Conservation (phyloP, 257 asterid genomes). For the Plantago major region DNA sequence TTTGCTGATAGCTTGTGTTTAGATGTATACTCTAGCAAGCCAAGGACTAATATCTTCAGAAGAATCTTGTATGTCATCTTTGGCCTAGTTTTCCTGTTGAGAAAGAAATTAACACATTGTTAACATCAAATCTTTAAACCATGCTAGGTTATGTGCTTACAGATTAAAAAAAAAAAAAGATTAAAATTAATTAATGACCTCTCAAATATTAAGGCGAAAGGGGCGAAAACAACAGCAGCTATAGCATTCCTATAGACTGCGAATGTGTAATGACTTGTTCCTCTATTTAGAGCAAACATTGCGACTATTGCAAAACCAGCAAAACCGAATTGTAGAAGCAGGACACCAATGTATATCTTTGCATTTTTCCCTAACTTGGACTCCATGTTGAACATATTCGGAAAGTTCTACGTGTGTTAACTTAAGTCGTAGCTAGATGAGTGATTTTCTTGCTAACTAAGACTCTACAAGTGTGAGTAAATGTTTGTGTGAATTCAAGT, state of each 20-base stretch:
- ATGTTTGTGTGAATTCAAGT: constrained; percentile 3
- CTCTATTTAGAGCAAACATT: constrained; percentile 11
- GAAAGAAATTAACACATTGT: background rate
- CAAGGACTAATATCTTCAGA: constrained; percentile 48
- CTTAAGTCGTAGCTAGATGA: background rate
- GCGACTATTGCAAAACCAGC: constrained; percentile 9
- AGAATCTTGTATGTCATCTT: constrained; percentile 38
- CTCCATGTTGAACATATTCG: constrained; percentile 1
- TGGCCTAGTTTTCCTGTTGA: constrained; percentile 66
- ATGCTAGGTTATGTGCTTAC: background rate
- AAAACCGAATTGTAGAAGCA: constrained; percentile 11
- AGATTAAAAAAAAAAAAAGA: background rate
- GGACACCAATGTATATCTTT: constrained; percentile 7
- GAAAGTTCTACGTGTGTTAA: background rate
- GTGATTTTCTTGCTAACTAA: background rate
- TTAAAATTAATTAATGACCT: constrained; percentile 9
- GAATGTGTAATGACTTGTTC: constrained; percentile 14
- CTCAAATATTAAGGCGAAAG: constrained; percentile 7
- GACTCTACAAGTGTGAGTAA: background rate
- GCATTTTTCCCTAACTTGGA: background rate
- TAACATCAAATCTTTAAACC: background rate
- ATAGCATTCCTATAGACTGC: constrained; percentile 15
- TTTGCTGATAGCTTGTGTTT: background rate
- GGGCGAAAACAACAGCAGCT: constrained; percentile 11
- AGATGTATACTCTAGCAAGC: constrained; percentile 47